These are phyloP conservation scores for Apiospora pterosperma DNA, from an alignment of 2,329 filamentous ascomycete genomes.

Conservation along the genomic window DNA sequence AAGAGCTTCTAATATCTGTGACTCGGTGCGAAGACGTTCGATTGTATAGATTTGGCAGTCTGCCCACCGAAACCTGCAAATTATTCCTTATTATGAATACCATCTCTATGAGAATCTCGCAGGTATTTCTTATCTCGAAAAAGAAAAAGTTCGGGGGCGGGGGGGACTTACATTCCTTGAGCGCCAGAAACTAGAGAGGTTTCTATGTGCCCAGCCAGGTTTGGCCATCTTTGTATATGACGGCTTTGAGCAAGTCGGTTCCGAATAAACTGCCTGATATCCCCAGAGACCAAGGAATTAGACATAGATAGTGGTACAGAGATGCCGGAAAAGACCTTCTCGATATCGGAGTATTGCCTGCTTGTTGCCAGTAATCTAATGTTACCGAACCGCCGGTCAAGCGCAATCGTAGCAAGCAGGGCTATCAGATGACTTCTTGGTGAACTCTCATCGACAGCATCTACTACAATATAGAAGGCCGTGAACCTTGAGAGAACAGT, in stretches of 20 bases:
- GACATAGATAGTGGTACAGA: slow-evolving; percentile 5
- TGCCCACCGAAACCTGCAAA: slow-evolving; percentile 16
- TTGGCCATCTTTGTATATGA: neutral
- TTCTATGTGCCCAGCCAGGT: neutral
- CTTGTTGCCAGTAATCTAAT: slow-evolving; percentile 15
- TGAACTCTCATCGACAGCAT: slow-evolving; percentile 19
- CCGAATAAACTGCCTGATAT: slow-evolving; percentile 11
- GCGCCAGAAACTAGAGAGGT: neutral
- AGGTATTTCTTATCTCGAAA: neutral
- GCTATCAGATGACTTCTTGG: slow-evolving; percentile 9
- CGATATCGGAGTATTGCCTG: slow-evolving; percentile 14
- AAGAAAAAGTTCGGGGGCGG: too few relatives aligned
- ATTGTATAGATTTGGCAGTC: slow-evolving; percentile 15
- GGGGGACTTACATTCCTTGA: neutral
- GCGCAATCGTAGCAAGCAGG: slow-evolving; percentile 8
- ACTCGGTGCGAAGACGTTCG: slow-evolving; percentile 5
- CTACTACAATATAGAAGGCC: slow-evolving; percentile 14
- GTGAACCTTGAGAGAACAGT: slow-evolving; percentile 5
- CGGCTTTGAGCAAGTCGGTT: neutral
- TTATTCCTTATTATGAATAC: neutral
- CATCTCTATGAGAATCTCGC: neutral
- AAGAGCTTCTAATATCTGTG: slow-evolving; percentile 3
- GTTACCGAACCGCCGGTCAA: slow-evolving; percentile 11
- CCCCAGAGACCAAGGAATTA: slow-evolving; percentile 9
- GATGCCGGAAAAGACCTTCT: slow-evolving; percentile 3